Percentiles rank a stretch among this genome's conserved stretches.
Conservation (phyloP, 345 rosid genomes). For the Aurinia saxatilis region DNA sequence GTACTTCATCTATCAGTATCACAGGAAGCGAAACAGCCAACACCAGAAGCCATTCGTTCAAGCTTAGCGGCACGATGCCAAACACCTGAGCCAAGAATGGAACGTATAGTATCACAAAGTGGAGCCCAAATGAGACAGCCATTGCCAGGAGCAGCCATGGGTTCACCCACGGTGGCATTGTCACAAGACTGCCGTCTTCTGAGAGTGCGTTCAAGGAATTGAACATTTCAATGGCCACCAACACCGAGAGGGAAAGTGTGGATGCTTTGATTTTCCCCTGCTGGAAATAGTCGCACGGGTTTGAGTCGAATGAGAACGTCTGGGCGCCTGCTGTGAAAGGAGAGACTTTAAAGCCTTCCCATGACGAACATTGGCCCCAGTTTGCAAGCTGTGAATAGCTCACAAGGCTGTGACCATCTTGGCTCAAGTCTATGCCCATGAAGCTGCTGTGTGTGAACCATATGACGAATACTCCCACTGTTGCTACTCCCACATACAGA, state of each 20-base stretch:
- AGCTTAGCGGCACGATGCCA: constrained; percentile 66
- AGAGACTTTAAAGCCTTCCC: constrained; percentile 60
- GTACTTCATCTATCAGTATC: constrained; percentile 74
- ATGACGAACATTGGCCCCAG: constrained; percentile 76
- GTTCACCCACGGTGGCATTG: constrained; percentile 98
- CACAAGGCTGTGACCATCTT: constrained; percentile 86
- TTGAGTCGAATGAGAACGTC: constrained; percentile 38
- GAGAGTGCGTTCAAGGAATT: constrained; percentile 92
- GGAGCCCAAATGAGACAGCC: constrained; percentile 66
- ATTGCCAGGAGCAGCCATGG: constrained; percentile 57
- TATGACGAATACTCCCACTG: constrained; percentile 87
- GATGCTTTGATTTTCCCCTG: constrained; percentile 84
- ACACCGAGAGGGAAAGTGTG: constrained; percentile 78
- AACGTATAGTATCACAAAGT: constrained; percentile 65
- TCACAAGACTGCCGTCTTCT: constrained; percentile 73
- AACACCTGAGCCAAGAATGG: constrained; percentile 71
- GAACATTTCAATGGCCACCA: constrained; percentile 98
- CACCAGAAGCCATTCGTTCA: constrained; percentile 73
- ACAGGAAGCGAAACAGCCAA: constrained; percentile 64
- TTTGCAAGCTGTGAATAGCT: constrained; percentile 73
- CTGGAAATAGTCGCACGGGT: constrained; percentile 86
- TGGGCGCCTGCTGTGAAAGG: constrained; percentile 76
- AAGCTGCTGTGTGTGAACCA: constrained; percentile 78
- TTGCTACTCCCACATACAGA: constrained; percentile 82
- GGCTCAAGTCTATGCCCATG: constrained; percentile 81